A percentile compares a stretch with the other conserved stretches of the same genome.
These are phyloP conservation scores for Globisporangium abappressorium DNA, from an alignment of 352 stramenopile genomes.

Conservation along the genomic window DNA sequence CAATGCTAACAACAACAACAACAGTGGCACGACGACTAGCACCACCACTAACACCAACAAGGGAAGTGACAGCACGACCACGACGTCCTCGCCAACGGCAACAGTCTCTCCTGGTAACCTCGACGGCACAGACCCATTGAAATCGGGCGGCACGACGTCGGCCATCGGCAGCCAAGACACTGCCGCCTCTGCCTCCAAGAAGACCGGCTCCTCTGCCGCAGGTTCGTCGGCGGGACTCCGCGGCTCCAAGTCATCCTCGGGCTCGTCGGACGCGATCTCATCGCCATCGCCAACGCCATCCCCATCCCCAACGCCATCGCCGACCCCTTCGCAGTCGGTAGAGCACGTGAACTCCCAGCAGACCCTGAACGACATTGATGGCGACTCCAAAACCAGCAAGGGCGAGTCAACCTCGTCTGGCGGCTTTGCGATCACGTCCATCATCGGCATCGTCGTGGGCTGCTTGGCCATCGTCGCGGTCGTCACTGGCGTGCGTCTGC, in stretches of 20 bases:
- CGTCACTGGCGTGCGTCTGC: conserved; percentile 58
- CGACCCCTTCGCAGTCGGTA: conserved; percentile 8
- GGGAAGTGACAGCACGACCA: background rate
- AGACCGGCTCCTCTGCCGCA: background rate
- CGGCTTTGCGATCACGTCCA: conserved; percentile 32
- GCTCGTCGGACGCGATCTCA: conserved; percentile 9
- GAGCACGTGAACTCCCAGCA: conserved; percentile 27
- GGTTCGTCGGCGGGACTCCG: conserved; percentile 6
- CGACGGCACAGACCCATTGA: conserved; percentile 3
- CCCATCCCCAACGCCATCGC: conserved; percentile 1
- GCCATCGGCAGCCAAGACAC: conserved; percentile 14
- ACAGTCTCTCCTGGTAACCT: conserved; percentile 12
- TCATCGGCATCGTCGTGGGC: conserved; percentile 64
- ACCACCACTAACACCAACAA: background rate
- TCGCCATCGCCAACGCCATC: conserved; percentile 7
- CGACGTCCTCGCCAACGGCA: conserved; percentile 10
- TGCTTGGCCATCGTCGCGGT: conserved; percentile 72
- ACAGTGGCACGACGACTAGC: background rate
- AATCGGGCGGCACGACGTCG: conserved; percentile 3
- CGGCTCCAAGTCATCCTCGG: conserved; percentile 12
- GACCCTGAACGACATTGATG: conserved; percentile 32
- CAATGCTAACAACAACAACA: conserved; percentile 17
- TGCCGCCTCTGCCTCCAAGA: background rate
- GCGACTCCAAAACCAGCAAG: conserved; percentile 21
- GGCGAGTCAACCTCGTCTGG: background rate